Percentiles rank a stretch among this genome's conserved stretches.
Evolutionary conservation across 495 filamentous ascomycete species (phyloP).

Genomic region (Parathielavia appendiculata): DNA sequence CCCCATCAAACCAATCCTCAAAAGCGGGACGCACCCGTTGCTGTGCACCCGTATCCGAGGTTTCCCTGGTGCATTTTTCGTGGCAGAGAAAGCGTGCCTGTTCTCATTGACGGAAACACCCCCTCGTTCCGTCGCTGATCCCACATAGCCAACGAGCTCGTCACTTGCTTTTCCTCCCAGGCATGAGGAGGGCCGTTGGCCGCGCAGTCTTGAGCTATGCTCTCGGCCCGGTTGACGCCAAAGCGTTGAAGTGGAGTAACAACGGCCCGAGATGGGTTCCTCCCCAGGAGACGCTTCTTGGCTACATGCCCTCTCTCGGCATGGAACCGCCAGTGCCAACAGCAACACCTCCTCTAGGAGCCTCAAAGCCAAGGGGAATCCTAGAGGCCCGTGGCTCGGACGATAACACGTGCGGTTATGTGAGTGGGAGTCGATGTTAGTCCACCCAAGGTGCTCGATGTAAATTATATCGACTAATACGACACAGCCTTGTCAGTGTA

Average conservation of each 20-base stretch:
- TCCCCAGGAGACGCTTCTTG: constrained; percentile 22
- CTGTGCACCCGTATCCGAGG: not conserved
- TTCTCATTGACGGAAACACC: too few species aligned
- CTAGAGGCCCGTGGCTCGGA: constrained; percentile 3
- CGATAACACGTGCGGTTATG: constrained; percentile 29
- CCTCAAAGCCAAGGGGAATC: not conserved
- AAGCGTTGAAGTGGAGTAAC: constrained; percentile 22
- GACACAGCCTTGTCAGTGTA: constrained; percentile 16
- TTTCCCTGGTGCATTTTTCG: not conserved
- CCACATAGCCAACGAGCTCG: not conserved
- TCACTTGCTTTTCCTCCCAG: not conserved
- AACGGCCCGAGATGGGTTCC: constrained; percentile 18
- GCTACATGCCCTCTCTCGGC: constrained; percentile 21
- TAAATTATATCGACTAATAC: not conserved
- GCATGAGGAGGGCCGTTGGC: constrained; percentile 7
- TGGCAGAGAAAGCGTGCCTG: too few species aligned
- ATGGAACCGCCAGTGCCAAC: constrained; percentile 7
- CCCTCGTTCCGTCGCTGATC: not conserved
- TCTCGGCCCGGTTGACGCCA: constrained; percentile 21
- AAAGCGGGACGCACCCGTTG: constrained; percentile 11
- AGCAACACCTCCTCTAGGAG: constrained; percentile 18
- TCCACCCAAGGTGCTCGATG: not conserved
- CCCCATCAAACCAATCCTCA: constrained; percentile 2
- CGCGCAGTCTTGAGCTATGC: constrained; percentile 10
- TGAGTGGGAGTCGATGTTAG: constrained; percentile 21